Evolutionary conservation across 176 grass and related monocot species (phyloP), one percentile per base, ranked within the genome.

Genomic region (Thalia dealbata): DNA sequence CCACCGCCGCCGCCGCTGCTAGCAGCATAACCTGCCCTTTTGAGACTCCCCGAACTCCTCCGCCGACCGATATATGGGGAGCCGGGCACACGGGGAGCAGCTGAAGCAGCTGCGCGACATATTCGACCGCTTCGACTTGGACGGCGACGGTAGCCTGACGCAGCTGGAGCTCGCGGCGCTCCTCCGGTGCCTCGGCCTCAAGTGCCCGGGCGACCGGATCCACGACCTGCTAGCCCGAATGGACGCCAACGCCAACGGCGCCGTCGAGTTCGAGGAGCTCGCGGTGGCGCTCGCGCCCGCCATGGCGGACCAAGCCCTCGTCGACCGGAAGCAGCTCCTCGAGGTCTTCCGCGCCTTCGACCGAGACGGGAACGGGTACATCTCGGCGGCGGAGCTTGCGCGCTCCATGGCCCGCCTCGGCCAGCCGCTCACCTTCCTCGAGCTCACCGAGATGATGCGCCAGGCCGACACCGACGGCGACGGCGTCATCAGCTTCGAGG

Each of bases 251-350:
- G 71, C 48, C 15, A 73, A 73, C 52, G 71, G 71, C 14, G 12
- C 71, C 71, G 50, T 73, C 14, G 71, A 73, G 71, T 73, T 73
- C 71, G 46, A 73, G 15, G 71, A 73, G 71, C 71, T 73, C 50
- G 71, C 51, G 27, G 51, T 26, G 9, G 71, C 50, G 27, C 50
- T 73, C 50, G 51, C 51, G 14, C 71, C 71, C 16, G 50, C 45
- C 27, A 73, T 73, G 71, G 55, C 50, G 16, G 71, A 56, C 7
- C 27, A 73, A 27, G 71, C 51, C 50, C 26, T 73, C 15, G 10
- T 73, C 71, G 9, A 56, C 71, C 71, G 56, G 52, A 24, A 73
- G 29, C 71, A 55, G 71, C 71, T 73, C 27, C 71, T 55, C n/a
- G 50, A 73, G 15, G 71, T 73, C 50, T 73, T 73, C 71, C 50